Percentiles rank a stretch among this genome's conserved stretches.
These are phyloP conservation scores for Globisporangium irregulare DNA, from an alignment of 352 stramenopile species.

Conservation along the genomic window DNA sequence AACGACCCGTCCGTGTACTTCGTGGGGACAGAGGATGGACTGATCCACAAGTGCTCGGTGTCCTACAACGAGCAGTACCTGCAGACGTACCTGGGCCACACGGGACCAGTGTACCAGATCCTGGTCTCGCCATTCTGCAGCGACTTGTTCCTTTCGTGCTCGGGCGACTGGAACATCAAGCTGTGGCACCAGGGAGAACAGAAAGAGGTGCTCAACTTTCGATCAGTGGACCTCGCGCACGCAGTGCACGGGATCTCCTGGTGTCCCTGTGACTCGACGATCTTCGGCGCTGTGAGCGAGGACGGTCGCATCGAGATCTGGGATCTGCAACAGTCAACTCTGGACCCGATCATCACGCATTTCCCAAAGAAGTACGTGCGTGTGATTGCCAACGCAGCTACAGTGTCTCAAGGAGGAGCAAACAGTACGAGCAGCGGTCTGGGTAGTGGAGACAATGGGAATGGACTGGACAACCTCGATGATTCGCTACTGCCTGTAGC, in stretches of 20 bases:
- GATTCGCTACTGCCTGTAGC: neutral
- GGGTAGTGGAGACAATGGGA: slow-evolving; percentile 3
- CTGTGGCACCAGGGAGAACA: slow-evolving; percentile 72
- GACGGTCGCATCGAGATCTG: slow-evolving; percentile 92
- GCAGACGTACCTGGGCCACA: slow-evolving; percentile 88
- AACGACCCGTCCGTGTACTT: slow-evolving; percentile 87
- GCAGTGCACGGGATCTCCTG: slow-evolving; percentile 85
- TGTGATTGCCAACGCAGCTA: slow-evolving; percentile 5
- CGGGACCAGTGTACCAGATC: slow-evolving; percentile 87
- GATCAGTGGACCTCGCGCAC: slow-evolving; percentile 71
- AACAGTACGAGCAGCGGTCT: slow-evolving; percentile 16
- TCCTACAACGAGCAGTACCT: slow-evolving; percentile 95
- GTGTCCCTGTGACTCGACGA: slow-evolving; percentile 76
- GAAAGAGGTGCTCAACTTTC: slow-evolving; percentile 63
- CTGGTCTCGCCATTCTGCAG: slow-evolving; percentile 84
- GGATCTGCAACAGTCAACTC: slow-evolving; percentile 79
- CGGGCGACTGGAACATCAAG: slow-evolving; percentile 88
- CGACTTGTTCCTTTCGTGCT: slow-evolving; percentile 87
- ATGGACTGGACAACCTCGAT: slow-evolving; percentile 7
- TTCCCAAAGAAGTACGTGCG: slow-evolving; percentile 59
- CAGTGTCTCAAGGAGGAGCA: slow-evolving; percentile 8
- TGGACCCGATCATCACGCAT: slow-evolving; percentile 82
- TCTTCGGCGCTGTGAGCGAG: slow-evolving; percentile 85
- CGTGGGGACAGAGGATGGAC: slow-evolving; percentile 88
- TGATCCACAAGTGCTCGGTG: slow-evolving; percentile 90